Conservation (phyloP, 2,329 filamentous ascomycete genomes). For the Aspergillus sergii region DNA sequence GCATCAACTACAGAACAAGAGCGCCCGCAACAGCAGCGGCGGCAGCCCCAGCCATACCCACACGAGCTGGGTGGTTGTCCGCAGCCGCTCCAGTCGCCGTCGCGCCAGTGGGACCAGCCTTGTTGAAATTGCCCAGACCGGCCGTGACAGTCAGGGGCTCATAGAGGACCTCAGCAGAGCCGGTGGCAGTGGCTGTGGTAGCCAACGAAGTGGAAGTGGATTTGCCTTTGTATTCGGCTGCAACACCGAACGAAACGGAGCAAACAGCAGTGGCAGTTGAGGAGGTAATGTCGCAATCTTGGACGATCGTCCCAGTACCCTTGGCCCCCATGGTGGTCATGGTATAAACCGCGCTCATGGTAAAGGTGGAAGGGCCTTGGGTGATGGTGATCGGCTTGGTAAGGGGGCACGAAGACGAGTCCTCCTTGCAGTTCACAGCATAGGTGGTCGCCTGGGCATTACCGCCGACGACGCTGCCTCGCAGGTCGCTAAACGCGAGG, state of each 20-base stretch:
- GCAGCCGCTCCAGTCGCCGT: constrained; percentile 11
- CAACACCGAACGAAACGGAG: constrained; percentile 1
- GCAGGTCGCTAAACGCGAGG: constrained; percentile 5
- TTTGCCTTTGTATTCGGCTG: neutral
- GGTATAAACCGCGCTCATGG: constrained; percentile 14
- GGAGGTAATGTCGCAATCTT: constrained; percentile 17
- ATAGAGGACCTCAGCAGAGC: constrained; percentile 15
- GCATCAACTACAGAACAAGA: neutral
- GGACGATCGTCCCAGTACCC: constrained; percentile 9
- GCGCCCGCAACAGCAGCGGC: constrained; percentile 42
- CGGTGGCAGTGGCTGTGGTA: constrained; percentile 2
- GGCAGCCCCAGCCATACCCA: constrained; percentile 15
- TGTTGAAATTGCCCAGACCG: constrained; percentile 20
- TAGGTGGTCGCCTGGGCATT: constrained; percentile 22
- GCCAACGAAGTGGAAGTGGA: constrained; percentile 7
- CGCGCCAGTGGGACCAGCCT: constrained; percentile 12
- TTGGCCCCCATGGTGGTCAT: constrained; percentile 6
- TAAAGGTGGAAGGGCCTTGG: constrained; percentile 24
- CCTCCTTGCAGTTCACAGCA: constrained; percentile 16
- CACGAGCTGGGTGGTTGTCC: constrained; percentile 2
- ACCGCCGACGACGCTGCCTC: constrained; percentile 20
- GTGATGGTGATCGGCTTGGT: constrained; percentile 20
- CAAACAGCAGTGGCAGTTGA: constrained; percentile 1
- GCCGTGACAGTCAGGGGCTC: constrained; percentile 19
- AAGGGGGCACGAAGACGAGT: constrained; percentile 9